Conservation (phyloP, 2,329 filamentous ascomycete genomes). For the Microdochium paspali region DNA sequence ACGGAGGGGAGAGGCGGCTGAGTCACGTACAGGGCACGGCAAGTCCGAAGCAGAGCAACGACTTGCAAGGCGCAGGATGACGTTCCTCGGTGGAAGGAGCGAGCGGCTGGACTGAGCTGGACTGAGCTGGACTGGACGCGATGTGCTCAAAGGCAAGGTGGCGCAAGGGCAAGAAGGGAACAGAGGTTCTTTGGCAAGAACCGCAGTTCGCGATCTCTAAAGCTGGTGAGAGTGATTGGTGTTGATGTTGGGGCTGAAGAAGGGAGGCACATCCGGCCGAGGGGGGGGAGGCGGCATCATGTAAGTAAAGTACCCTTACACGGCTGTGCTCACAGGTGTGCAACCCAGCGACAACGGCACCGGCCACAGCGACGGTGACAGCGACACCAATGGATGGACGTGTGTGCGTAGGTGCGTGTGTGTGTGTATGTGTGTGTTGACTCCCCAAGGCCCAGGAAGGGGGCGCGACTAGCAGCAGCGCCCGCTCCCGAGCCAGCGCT, state of each 20-base stretch:
- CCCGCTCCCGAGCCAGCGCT: background rate
- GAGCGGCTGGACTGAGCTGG: background rate
- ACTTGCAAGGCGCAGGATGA: constrained; percentile 3
- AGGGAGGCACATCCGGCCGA: background rate
- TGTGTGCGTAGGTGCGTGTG: too few species aligned
- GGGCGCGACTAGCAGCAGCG: too few species aligned
- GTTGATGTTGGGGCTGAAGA: background rate
- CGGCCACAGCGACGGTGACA: background rate
- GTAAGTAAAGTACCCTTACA: background rate
- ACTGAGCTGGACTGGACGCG: too few species aligned
- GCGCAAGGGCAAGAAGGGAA: background rate
- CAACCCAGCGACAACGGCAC: background rate
- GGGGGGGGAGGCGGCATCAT: background rate
- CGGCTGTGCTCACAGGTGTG: background rate
- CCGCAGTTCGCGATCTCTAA: background rate
- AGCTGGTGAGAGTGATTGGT: background rate
- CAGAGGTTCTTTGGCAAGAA: background rate
- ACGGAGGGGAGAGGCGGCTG: constrained; percentile 3
- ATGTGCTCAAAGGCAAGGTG: background rate
- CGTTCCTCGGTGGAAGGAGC: background rate
- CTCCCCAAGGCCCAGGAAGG: too few species aligned
- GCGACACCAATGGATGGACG: background rate
- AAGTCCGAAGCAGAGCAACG: constrained; percentile 21
- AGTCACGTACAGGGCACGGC: constrained; percentile 23
- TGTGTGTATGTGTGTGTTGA: too few species aligned